Base-by-base conservation (phyloP, 2,329 filamentous ascomycete species). In the Fusarium verrucosum region DNA sequence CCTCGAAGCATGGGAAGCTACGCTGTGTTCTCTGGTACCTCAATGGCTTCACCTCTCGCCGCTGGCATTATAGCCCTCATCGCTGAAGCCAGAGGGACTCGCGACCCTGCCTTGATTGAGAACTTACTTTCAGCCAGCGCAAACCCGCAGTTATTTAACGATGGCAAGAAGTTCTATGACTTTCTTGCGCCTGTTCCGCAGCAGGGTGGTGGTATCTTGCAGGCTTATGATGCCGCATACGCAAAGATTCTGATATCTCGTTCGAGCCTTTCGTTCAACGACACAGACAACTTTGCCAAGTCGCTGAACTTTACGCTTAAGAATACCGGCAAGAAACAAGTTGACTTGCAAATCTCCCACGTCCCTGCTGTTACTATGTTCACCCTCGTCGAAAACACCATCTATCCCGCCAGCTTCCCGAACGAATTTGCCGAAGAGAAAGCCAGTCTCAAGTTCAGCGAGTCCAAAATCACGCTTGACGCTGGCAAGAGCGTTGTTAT, bases 181-280 rank as follows among this genome's bases (percentile, higher is more conserved):
- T 72, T 78, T 33, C 76, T 85, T 0, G 83, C 85, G 0, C 85
- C 87, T 0, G 83, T 87, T 13, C 74, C 82, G 4, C 87, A 90
- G 70, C 85, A 88, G 67, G 87, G 87, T 11, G 83, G 76, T 25
- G 87, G 87, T 33, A 76, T 89, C 13, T 76, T 89, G 44, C 84
- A 87, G 65, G 87, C 85, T 5, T 83, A 83, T 61, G 83, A 87
- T 54, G 85, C 86, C 5, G 84, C 86, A 7, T 81, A 83, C 65
- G 77, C 83, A 16, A 84, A 79, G 4, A 82, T 82, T 3, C 69
- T 85, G 13, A 76, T 89, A 19, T 82, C 81, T 66, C 81, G 80
- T 10, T 83, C 83, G n/a, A 85, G 82, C 72, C 74, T 90, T 14
- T 81, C 84, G 5, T 88, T 89, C 76, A 89, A 89, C 71, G 87